Base-by-base conservation (phyloP, 1,284 basidiomycete species). In the Sporisorium graminicola region DNA sequence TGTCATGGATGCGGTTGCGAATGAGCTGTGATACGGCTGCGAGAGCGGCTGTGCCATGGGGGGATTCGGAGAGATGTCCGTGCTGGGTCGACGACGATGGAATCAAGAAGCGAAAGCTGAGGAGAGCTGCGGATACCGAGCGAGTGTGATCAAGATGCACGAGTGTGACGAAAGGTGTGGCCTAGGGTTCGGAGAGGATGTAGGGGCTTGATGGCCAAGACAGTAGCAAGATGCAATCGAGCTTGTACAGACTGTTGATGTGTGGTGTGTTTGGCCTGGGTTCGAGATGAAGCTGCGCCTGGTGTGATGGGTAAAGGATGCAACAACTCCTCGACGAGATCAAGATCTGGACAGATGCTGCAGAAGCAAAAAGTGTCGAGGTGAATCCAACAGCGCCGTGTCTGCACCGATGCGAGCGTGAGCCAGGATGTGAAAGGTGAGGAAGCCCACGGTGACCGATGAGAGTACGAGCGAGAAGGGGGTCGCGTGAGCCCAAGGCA, bases 1-100 rank as follows among this genome's bases (percentile, higher is more conserved):
- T 8, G 82, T 65, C 83, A 85, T 85, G 55, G 54, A 27, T 58
- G 73, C 65, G 47, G 54, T n/a, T 58, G 73, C 68, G 29, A 71
- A 69, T 1, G 72, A 72, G 27, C 74, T 33, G 65, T 76, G 74
- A 46, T 53, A 76, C 26, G 74, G 74, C 51, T 76, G 74, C 9
- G 72, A 52, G 13, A 52, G 49, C 29, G 62, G 63, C 52, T 60
- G 67, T 42, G 65, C 68, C 68, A 72, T 69, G 47, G 46, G 59
- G 37, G 24, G n/a, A 18, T 20, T 24, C 20, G 42, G 13, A 22
- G n/a, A 20, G n/a, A 24, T 18, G 37, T 14, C 13, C 27, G 31
- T 13, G 56, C 37, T 27, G 29, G 49, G 5, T 56, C 26, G 37
- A 53, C 27, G 49, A 20, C 22, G 31, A 14, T 20, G 40, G 9